Evolutionary conservation across 2,329 filamentous ascomycete genomes (phyloP), one percentile per base, ranked within the genome.

Genomic region (Hypoxylon sp.): DNA sequence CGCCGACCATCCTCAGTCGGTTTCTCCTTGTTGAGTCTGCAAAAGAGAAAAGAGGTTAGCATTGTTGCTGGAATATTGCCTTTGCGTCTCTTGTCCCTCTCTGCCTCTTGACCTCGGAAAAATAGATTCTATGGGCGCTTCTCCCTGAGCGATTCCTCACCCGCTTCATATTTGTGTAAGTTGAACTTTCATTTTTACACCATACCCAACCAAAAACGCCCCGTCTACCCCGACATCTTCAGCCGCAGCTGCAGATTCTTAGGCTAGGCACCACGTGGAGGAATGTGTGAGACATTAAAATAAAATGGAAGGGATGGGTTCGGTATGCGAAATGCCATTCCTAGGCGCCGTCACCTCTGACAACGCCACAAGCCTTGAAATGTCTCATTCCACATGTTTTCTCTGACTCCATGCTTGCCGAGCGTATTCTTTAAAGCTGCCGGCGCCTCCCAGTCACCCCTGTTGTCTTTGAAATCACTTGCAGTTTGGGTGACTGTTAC

Each of bases 11-110:
- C 54, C 37, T 58, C 37, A 54, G 58, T 59, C 46, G 43, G 51
- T 47, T 29, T 37, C 29, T 55, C 27, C 25, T 66, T 52, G 46
- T 53, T 45, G 55, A 53, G 58, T 62, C 43, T 21, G 37, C 41
- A 61, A 64, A 54, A 65, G 57, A 61, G 66, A 65, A 47, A 63
- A 64, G 59, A 63, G 60, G 47, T 67, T 72, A 70, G 72, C 76
- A 75, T 70, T 72, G 78, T 75, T 79, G 78, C 78, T 80, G 78
- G 73, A 79, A 80, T 78, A 80, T 78, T 78, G 78, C 78, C 78
- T 67, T 73, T 76, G 75, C 72, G 73, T 69, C 64, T 69, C 60
- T 65, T 62, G 54, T 56, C 50, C 34, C 46, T 57, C 46, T 67
- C 43, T 56, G 48, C 55, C 62, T 67, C 61, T 54, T 63, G 68